A percentile compares a stretch with the other conserved stretches of the same genome.
Conservation (phyloP, 257 asterid species). For the Nicotiana attenuata region DNA sequence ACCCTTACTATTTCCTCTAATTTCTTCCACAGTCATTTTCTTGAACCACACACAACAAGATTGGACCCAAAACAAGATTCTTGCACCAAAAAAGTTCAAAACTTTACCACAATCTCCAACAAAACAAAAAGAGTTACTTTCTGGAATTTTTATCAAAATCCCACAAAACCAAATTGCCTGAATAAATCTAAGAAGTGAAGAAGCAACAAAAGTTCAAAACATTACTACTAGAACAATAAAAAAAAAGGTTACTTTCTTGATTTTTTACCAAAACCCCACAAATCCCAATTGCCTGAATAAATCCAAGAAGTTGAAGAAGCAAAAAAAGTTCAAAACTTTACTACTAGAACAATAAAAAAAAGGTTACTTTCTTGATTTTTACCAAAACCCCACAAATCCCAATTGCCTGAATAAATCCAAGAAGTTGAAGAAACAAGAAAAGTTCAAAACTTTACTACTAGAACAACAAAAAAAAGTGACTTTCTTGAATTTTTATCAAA, state of each 20-base stretch:
- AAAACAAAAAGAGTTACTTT: constrained; percentile 9
- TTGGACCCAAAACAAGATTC: constrained; percentile 16
- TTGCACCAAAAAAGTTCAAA: constrained; percentile 18
- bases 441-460: constrained; percentile 19
- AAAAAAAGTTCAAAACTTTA: constrained; percentile 20
- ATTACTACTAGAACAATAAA: constrained; percentile 4
- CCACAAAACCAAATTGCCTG: constrained; percentile 16
- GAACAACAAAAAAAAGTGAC: constrained; percentile 2
- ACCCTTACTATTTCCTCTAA: constrained; percentile 24
- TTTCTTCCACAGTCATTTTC: constrained; percentile 65
- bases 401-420: constrained; percentile 16
- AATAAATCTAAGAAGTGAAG: constrained; percentile 2
- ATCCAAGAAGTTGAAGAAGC: neutral
- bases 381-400: constrained; percentile 15
- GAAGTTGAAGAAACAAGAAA: neutral
- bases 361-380: constrained; percentile 17
- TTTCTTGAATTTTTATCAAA: constrained; percentile 18
- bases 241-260: constrained; percentile 14
- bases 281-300: constrained; percentile 17
- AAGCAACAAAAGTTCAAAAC: constrained; percentile 15
- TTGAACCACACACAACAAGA: constrained; percentile 12
- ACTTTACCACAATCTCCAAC: constrained; percentile 12
- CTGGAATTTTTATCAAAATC: constrained; percentile 12
- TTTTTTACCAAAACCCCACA: constrained; percentile 14
- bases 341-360: neutral